phyloP scores from a whole-genome alignment of 129 eudicot species.

The Flaveria trinervia region DNA sequence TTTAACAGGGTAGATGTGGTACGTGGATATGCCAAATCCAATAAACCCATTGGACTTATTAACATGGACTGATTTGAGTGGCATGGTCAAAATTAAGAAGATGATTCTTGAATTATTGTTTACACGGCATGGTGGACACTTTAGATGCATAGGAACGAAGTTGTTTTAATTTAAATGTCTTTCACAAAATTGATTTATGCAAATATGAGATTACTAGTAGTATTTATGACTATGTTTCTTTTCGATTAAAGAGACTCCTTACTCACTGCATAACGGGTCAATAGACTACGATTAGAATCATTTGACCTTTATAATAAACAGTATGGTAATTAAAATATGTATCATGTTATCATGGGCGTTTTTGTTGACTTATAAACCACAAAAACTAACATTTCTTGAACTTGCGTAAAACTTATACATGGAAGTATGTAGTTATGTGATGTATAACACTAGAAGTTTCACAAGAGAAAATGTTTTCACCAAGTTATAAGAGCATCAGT shows the following conservation, averaged over 20 bases:
- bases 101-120: no score
- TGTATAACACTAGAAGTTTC: constrained; percentile 10
- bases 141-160: no score
- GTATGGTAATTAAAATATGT: constrained; percentile 7
- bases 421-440: constrained; percentile 25
- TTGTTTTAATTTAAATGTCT: no score
- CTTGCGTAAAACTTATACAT: constrained; percentile 15
- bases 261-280: no score
- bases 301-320: constrained; percentile 23
- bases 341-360: constrained; percentile 25
- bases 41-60: no score
- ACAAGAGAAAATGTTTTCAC: constrained; percentile 6
- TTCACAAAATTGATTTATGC: neutral
- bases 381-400: neutral
- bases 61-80: no score
- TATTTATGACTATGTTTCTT: no score
- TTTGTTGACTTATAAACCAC: constrained; percentile 10
- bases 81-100: no score
- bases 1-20: no score
- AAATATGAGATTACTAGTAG: neutral
- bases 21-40: no score
- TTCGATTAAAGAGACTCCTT: no score
- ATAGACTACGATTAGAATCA: neutral
- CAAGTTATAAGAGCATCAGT: neutral
- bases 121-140: no score